Evolutionary conservation across 2,329 filamentous ascomycete species (phyloP), one percentile per base, ranked within the genome.

Genomic region (Tolypocladium paradoxum): DNA sequence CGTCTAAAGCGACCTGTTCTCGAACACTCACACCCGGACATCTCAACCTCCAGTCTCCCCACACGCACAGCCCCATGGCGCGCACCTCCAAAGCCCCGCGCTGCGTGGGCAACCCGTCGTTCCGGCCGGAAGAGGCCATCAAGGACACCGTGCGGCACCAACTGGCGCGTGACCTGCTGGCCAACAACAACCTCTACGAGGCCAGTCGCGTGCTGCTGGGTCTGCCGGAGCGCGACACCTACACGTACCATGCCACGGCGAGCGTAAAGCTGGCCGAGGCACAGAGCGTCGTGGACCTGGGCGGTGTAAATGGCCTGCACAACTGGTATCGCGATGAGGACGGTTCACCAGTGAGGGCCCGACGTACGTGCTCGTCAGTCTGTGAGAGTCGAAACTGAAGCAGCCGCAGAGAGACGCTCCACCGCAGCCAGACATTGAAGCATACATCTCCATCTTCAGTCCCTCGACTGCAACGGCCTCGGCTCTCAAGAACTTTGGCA

Each of bases 381-480:
- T 24, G 6, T 18, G 27, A n/a, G 43, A 6, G 27, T 31, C 27
- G 43, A 20, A 12, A 45, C 34, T 60, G 52, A 62, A 56, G 31
- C 11, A n/a, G 12, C 36, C 50, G 22, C 58, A 73, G 65, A 69
- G 68, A 62, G 66, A 70, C 1, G 70, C 77, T 7, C 83, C 82
- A 7, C 71, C 78, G 1, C 68, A 68, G 46, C 59, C 75, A 52
- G 87, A 90, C 61, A 77, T 85, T 53, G 74, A 77, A 45, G 79
- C 85, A 20, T 90, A 90, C 71, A 77, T 81, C 37, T 72, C 78
- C 48, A 75, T 90, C 62, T 90, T 89, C 72, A 73, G 72, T 34
- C 76, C 85, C 1, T 70, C 75, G 1, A 82, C 82, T 4, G 73
- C 74, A 14, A 84, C 83, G 2, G 61, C 75, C 6, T 81, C 84